Conservation (phyloP, 1,284 basidiomycete species). For the Hemileia vastatrix region DNA sequence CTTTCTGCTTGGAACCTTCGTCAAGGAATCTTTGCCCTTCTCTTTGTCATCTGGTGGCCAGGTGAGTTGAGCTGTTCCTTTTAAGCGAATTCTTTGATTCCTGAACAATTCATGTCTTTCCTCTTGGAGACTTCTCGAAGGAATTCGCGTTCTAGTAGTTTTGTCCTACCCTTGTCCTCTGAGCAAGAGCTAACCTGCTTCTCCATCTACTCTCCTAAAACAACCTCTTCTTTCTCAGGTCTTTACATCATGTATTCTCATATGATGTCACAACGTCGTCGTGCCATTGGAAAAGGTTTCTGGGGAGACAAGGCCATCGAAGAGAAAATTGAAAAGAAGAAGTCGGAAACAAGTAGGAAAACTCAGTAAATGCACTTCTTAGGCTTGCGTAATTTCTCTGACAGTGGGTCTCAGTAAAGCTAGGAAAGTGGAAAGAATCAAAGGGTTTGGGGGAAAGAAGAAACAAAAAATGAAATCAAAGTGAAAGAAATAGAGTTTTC, state of each 20-base stretch:
- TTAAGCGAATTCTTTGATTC: constrained; percentile 6
- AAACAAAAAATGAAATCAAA: constrained; percentile 27
- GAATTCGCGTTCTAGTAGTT: neutral
- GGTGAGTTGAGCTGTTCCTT: constrained; percentile 50
- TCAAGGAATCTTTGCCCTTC: constrained; percentile 49
- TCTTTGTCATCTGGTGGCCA: constrained; percentile 85
- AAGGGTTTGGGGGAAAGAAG: constrained; percentile 28
- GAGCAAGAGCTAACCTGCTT: no score
- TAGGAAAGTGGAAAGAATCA: neutral
- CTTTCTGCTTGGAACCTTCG: constrained; percentile 28
- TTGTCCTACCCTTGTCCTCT: no score
- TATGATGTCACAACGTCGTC: constrained; percentile 74
- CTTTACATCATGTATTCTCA: constrained; percentile 79
- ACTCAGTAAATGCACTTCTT: neutral
- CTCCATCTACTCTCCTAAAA: no score
- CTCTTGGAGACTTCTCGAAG: neutral
- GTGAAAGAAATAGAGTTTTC: no score
- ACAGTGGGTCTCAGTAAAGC: neutral
- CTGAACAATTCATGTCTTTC: neutral
- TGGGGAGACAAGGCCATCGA: no score
- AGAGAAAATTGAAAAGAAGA: no score
- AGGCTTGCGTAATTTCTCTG: neutral
- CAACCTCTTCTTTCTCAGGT: constrained; percentile 47
- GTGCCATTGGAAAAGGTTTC: constrained; percentile 57
- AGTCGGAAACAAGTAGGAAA: neutral